Conservation (phyloP, 345 rosid species). For the Streptanthus diversifolius region DNA sequence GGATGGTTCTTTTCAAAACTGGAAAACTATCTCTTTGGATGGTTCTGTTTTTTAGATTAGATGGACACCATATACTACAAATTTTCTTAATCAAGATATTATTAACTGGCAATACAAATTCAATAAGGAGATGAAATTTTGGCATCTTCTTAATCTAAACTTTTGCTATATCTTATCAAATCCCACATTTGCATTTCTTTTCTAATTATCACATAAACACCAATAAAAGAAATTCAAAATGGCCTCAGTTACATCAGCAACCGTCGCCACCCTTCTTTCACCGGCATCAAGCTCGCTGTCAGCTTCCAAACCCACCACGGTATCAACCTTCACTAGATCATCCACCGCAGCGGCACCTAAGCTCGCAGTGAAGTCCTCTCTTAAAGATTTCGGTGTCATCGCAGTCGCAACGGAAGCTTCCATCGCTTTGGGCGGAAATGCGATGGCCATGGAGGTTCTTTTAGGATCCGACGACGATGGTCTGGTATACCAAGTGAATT, state of each 20-base stretch:
- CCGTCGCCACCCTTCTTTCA: slow-evolving; percentile 68
- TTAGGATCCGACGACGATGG: slow-evolving; percentile 67
- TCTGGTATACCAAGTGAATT: slow-evolving; percentile 56
- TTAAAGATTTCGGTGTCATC: slow-evolving; percentile 19
- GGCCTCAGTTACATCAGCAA: slow-evolving; percentile 67
- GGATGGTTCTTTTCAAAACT: neutral
- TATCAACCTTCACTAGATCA: slow-evolving; percentile 20
- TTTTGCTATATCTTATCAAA: too few species aligned
- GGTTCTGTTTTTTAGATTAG: neutral
- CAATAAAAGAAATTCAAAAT: too few species aligned
- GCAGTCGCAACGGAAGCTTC: slow-evolving; percentile 31
- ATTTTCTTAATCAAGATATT: neutral
- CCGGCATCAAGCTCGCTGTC: slow-evolving; percentile 49
- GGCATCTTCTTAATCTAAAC: too few species aligned
- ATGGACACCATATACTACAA: neutral
- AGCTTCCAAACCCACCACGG: slow-evolving; percentile 30
- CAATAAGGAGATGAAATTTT: too few species aligned
- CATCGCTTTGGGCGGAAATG: slow-evolving; percentile 64
- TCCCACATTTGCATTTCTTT: neutral
- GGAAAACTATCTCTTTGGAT: neutral
- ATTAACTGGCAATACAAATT: neutral
- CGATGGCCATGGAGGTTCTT: slow-evolving; percentile 67
- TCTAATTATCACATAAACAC: neutral
- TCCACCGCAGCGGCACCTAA: slow-evolving; percentile 16
- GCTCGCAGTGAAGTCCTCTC: slow-evolving; percentile 17